A percentile compares a stretch with the other conserved stretches of the same genome.
Evolutionary conservation across 352 stramenopile species (phyloP).

Genomic region (Pythium biforme): DNA sequence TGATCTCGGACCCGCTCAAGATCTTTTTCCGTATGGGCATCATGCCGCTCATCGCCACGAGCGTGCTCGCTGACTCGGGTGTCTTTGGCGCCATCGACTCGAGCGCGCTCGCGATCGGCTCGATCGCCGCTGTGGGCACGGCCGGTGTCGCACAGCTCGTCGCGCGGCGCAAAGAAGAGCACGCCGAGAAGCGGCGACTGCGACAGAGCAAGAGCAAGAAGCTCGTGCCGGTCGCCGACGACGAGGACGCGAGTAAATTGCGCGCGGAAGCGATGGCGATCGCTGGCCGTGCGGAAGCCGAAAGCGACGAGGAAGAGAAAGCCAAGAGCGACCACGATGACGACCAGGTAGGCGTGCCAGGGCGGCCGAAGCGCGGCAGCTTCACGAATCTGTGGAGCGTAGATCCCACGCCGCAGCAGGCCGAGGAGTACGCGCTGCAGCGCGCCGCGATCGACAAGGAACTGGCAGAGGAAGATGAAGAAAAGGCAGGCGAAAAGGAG

Average conservation of each 20-base stretch:
- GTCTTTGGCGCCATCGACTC: conserved; percentile 54
- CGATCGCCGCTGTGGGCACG: conserved; percentile 42
- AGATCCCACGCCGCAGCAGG: conserved; percentile 17
- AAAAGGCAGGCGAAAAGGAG: conserved; percentile 7
- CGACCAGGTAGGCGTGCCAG: not conserved
- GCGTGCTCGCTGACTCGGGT: conserved; percentile 48
- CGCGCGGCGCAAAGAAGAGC: conserved; percentile 32
- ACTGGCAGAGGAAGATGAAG: conserved; percentile 2
- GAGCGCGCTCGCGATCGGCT: conserved; percentile 45
- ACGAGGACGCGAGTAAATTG: conserved; percentile 5
- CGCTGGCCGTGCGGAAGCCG: conserved; percentile 12
- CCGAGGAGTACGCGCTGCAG: conserved; percentile 18
- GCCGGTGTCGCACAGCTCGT: conserved; percentile 49
- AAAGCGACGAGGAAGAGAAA: conserved; percentile 8
- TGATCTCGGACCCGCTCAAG: conserved; percentile 66
- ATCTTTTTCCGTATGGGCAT: conserved; percentile 72
- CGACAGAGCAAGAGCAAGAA: conserved; percentile 24
- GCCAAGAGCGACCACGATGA: not conserved
- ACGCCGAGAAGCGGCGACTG: conserved; percentile 6
- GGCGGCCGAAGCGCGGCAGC: conserved; percentile 15
- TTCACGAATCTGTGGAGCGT: conserved; percentile 37
- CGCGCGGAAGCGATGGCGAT: conserved; percentile 23
- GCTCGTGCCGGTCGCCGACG: conserved; percentile 32
- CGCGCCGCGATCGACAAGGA: conserved; percentile 23
- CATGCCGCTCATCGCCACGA: conserved; percentile 59